Evolutionary conservation across 2,329 filamentous ascomycete genomes (phyloP).

Genomic region (Teratosphaeria gauchensis): DNA sequence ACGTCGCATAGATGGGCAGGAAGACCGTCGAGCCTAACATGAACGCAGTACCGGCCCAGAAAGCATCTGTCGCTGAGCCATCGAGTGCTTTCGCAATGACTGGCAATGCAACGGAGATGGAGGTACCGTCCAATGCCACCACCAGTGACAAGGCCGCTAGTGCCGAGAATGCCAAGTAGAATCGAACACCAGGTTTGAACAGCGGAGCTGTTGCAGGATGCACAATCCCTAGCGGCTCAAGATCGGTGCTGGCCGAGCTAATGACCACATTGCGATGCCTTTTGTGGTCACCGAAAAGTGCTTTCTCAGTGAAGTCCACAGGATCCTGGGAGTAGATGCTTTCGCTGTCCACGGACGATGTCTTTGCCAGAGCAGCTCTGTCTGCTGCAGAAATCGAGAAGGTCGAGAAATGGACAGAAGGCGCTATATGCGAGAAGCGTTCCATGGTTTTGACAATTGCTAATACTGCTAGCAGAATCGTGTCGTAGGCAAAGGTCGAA

Average conservation of each 20-base stretch:
- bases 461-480: not conserved
- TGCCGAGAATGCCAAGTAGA: conserved; percentile 5
- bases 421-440: not conserved
- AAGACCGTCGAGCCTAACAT: conserved; percentile 3
- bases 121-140: conserved; percentile 5
- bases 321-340: not conserved
- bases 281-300: not conserved
- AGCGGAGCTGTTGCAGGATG: not conserved
- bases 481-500: not conserved
- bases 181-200: not conserved
- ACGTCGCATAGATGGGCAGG: conserved; percentile 3
- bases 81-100: conserved; percentile 2
- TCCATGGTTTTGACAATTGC: not conserved
- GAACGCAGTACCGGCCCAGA: conserved; percentile 6
- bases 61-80: conserved; percentile 5
- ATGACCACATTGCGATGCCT: not conserved
- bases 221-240: not conserved
- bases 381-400: not conserved
- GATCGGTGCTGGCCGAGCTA: not conserved
- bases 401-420: not conserved
- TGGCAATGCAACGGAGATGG: conserved; percentile 4
- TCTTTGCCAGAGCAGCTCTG: not conserved
- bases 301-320: not conserved
- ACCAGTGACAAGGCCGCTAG: conserved; percentile 2
- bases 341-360: not conserved